Evolutionary conservation across 768 basidiomycete genomes (phyloP).

Genomic region (Cystobasidium onofrii): DNA sequence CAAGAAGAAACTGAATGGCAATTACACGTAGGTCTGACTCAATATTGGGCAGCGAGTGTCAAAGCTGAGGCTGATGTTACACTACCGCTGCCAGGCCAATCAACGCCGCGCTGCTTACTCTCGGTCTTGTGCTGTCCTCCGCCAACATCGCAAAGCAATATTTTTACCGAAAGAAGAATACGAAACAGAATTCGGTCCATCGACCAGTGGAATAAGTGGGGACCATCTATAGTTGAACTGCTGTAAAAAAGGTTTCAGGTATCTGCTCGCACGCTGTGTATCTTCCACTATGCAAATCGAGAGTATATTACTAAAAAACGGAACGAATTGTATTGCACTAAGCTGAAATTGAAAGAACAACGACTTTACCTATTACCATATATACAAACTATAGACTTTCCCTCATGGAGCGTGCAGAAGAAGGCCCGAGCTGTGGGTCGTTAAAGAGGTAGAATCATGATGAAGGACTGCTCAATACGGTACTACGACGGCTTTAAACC

Average conservation of each 20-base stretch:
- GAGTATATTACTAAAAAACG: neutral
- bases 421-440: no score
- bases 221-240: no score
- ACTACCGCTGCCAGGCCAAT: neutral
- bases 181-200: neutral
- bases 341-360: neutral
- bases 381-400: no score
- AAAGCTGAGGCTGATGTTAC: no score
- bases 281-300: no score
- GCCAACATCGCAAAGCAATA: constrained; percentile 19
- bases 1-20: constrained; percentile 44
- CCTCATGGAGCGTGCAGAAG: no score
- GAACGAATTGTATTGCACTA: neutral
- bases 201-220: neutral
- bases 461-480: no score
- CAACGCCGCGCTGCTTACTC: neutral
- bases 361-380: neutral
- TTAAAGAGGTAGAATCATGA: no score
- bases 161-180: neutral
- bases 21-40: constrained; percentile 31
- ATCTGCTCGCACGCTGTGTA: no score
- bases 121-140: neutral
- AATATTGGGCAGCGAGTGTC: neutral
- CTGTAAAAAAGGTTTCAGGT: neutral
- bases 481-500: constrained; percentile 4